These are phyloP conservation scores for Hypoxylon sp. DNA, from an alignment of 2,329 filamentous ascomycete genomes.

Conservation along the genomic window DNA sequence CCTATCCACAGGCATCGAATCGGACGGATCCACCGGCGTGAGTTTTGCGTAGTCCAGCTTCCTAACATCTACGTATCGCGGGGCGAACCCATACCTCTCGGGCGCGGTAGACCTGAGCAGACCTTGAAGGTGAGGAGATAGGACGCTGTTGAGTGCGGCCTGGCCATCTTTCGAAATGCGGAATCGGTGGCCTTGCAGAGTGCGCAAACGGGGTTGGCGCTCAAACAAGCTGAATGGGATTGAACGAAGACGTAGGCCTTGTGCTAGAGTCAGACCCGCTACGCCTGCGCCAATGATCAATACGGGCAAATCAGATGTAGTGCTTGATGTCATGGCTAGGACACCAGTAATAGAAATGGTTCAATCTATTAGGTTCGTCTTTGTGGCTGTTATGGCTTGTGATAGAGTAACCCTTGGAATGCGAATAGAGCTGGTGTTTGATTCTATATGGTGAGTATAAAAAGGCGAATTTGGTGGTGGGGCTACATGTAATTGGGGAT, in stretches of 20 bases:
- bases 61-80: constrained; percentile 43
- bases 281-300: constrained; percentile 55
- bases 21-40: constrained; percentile 26
- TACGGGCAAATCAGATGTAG: constrained; percentile 41
- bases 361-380: too few relatives aligned
- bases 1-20: constrained; percentile 42
- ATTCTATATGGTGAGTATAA: too few relatives aligned
- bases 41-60: constrained; percentile 38
- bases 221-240: constrained; percentile 45
- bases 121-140: constrained; percentile 38
- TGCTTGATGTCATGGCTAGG: constrained; percentile 18
- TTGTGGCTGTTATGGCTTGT: too few relatives aligned
- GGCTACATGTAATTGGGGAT: too few relatives aligned
- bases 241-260: constrained; percentile 44
- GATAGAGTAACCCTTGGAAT: too few relatives aligned
- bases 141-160: constrained; percentile 38
- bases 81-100: constrained; percentile 32
- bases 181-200: constrained; percentile 45
- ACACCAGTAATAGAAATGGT: too few relatives aligned
- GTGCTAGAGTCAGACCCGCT: constrained; percentile 52
- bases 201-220: constrained; percentile 36
- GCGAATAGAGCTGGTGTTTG: too few relatives aligned
- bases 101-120: constrained; percentile 38
- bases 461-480: too few relatives aligned
- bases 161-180: constrained; percentile 42